Base-by-base conservation (phyloP, 2,329 filamentous ascomycete species). In the Exophiala aquamarina region DNA sequence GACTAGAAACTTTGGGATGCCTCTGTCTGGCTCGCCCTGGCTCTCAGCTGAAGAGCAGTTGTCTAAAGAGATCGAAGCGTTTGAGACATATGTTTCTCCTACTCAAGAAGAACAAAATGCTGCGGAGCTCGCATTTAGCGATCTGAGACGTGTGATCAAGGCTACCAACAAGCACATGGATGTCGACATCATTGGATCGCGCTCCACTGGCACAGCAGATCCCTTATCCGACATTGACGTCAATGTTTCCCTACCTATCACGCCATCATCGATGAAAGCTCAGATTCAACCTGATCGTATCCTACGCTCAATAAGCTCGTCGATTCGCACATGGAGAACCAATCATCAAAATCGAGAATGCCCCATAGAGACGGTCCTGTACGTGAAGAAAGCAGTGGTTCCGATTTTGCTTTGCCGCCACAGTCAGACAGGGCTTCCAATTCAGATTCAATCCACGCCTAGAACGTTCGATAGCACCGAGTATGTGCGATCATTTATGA, bases 201-300 rank as follows among this genome's bases (percentile, higher is more conserved):
- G 75, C 46, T 61, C 64, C 9, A 81, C 73, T 11, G 76, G 77
- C 7, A 63, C 82, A 28, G 72, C 74, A 1, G 59, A 74, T 43
- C 70, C 74, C 20, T 67, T 69, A 32, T 84, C 81, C 5, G 76
- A 78, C 60, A 66, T 84, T 10, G 76, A 83, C 58, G 75, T 68
- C 63, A 70, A 63, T 43, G 39, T 59, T 11, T 46, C 37, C 11
- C 44, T 32, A 15, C 43, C 49, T 4, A 21, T 38, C 5, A 38
- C 35, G n/a, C 34, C 44, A n/a, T 26, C 23, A 15, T 41, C 49
- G 1, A 19, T 52, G 42, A 32, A 36, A n/a, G 40, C 37, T 13
- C 33, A 44, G 11, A 38, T 40, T 15, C 32, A 33, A 13, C 48
- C 47, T n/a, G 18, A 39, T 10, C 23, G 47, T 13, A 42, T 54